These are phyloP conservation scores for Rhizoctonia solani DNA, from an alignment of 1,284 basidiomycete species.

Conservation along the genomic window DNA sequence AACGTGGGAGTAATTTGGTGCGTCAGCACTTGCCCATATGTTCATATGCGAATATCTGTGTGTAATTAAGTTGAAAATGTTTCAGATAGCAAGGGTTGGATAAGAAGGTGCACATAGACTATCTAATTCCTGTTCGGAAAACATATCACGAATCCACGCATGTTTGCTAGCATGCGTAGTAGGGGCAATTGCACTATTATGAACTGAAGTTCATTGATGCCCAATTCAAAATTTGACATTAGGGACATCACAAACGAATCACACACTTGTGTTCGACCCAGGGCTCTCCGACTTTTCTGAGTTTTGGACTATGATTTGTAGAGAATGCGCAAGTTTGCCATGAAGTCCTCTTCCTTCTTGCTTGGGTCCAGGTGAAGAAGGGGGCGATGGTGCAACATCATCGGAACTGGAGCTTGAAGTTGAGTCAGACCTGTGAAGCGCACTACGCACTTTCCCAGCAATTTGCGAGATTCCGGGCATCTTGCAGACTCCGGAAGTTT, in stretches of 20 bases:
- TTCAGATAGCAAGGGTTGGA: not conserved
- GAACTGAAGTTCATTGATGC: not conserved
- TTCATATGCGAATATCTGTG: slow-evolving; percentile 34
- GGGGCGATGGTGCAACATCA: not conserved
- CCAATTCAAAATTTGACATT: not conserved
- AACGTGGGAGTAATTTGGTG: not conserved
- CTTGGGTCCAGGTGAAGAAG: not conserved
- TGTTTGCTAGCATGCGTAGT: not conserved
- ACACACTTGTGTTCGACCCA: slow-evolving; percentile 3
- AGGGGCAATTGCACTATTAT: slow-evolving; percentile 9
- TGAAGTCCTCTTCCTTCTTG: slow-evolving; percentile 9
- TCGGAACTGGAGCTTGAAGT: slow-evolving; percentile 3
- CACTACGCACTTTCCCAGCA: slow-evolving; percentile 6
- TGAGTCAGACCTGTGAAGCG: not conserved
- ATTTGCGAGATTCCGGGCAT: not conserved
- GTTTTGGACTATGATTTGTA: not conserved
- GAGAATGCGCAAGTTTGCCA: slow-evolving; percentile 11
- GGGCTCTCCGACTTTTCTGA: slow-evolving; percentile 7
- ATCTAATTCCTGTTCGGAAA: slow-evolving; percentile 33
- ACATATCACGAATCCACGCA: slow-evolving; percentile 31
- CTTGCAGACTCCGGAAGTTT: not conserved
- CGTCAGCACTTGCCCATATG: slow-evolving; percentile 39
- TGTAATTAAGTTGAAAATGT: not conserved
- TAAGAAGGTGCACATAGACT: slow-evolving; percentile 12
- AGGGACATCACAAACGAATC: not conserved